phyloP scores from a whole-genome alignment of 352 stramenopile species.

The Phytophthora capsici region DNA sequence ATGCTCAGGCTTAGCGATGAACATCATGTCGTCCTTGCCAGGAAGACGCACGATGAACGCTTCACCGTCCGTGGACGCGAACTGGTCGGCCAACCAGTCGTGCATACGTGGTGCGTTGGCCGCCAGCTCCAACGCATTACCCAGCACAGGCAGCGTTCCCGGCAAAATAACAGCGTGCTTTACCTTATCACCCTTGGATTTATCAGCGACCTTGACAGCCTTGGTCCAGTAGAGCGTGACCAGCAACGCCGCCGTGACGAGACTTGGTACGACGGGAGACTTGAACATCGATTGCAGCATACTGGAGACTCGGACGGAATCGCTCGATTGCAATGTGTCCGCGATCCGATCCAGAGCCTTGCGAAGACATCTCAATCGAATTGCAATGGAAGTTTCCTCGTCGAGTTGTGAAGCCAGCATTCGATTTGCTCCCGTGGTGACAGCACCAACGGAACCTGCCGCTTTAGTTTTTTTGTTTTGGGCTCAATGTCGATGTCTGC shows the following conservation, averaged over 20 bases:
- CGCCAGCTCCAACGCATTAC: slow-evolving; percentile 49
- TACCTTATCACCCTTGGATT: slow-evolving; percentile 27
- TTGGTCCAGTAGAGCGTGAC: slow-evolving; percentile 35
- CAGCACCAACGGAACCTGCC: slow-evolving; percentile 22
- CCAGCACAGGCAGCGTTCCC: slow-evolving; percentile 47
- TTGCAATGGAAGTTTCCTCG: slow-evolving; percentile 26
- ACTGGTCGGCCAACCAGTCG: slow-evolving; percentile 51
- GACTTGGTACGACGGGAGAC: slow-evolving; percentile 25
- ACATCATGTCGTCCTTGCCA: slow-evolving; percentile 49
- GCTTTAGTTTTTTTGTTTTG: too few species aligned
- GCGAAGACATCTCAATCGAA: slow-evolving; percentile 9
- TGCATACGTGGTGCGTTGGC: slow-evolving; percentile 44
- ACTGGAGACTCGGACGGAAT: slow-evolving; percentile 5
- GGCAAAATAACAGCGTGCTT: slow-evolving; percentile 33
- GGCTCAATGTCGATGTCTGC: too few species aligned
- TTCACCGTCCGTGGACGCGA: slow-evolving; percentile 37
- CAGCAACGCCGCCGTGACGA: slow-evolving; percentile 33
- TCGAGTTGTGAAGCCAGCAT: slow-evolving; percentile 24
- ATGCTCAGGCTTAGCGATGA: slow-evolving; percentile 52
- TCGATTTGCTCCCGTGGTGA: slow-evolving; percentile 16
- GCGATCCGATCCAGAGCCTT: slow-evolving; percentile 5
- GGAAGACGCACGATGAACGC: slow-evolving; percentile 46
- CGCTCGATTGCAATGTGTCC: too few species aligned
- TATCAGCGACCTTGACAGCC: slow-evolving; percentile 13
- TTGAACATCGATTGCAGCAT: slow-evolving; percentile 39